phyloP scores from a whole-genome alignment of 2,329 filamentous ascomycete species.

The Diaporthe sp. region DNA sequence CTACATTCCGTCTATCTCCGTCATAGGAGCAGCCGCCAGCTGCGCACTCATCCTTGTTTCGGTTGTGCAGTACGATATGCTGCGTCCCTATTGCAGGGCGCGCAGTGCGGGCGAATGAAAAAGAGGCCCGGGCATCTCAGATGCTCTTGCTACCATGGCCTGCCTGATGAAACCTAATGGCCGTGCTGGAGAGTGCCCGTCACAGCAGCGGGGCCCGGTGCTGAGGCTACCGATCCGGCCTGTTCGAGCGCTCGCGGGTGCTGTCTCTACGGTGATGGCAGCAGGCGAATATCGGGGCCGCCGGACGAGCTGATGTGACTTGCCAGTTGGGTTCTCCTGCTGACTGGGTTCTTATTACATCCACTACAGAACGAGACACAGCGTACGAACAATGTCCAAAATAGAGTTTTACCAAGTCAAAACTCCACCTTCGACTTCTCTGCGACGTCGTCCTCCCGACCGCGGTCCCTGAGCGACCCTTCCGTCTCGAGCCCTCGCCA shows the following conservation, averaged over 20 bases:
- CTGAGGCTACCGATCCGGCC: neutral
- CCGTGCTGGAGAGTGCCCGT: neutral
- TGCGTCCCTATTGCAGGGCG: neutral
- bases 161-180: neutral
- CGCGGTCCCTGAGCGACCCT: neutral
- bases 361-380: neutral
- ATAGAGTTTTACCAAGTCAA: neutral
- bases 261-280: neutral
- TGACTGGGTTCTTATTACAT: neutral
- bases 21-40: neutral
- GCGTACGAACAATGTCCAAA: neutral
- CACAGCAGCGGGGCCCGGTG: neutral
- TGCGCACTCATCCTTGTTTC: neutral
- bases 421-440: neutral
- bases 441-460: neutral
- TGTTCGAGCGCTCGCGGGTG: neutral
- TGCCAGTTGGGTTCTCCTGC: neutral
- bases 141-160: neutral
- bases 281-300: neutral
- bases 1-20: neutral
- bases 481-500: neutral
- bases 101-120: neutral
- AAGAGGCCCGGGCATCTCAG: neutral
- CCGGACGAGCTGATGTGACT: neutral
- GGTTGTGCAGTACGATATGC: neutral